phyloP scores from a whole-genome alignment of 1,284 basidiomycete species.

The Tylopilus microsporus region DNA sequence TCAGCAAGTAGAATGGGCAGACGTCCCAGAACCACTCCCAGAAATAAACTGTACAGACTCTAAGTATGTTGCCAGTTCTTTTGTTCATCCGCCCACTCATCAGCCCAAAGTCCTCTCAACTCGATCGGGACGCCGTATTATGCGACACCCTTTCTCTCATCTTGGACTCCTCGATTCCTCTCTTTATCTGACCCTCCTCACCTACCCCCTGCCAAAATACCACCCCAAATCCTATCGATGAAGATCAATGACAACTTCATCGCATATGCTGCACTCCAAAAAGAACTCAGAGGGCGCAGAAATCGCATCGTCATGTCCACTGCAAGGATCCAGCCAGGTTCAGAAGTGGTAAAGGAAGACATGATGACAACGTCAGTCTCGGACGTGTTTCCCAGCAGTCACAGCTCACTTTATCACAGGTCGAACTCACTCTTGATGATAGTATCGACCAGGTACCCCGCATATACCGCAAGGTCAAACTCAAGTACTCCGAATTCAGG shows the following conservation, averaged over 20 bases:
- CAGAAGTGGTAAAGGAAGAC: constrained; percentile 69
- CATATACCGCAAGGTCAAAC: constrained; percentile 89
- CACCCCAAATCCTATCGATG: constrained; percentile 71
- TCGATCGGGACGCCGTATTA: constrained; percentile 46
- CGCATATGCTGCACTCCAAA: constrained; percentile 81
- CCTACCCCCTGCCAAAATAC: constrained; percentile 73
- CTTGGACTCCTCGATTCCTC: constrained; percentile 59
- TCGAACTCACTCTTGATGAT: no score
- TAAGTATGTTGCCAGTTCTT: constrained; percentile 51
- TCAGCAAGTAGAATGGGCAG: constrained; percentile 80
- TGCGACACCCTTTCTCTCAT: constrained; percentile 63
- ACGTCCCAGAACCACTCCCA: constrained; percentile 64
- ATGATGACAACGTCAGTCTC: constrained; percentile 36
- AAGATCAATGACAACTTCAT: constrained; percentile 82
- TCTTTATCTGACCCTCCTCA: constrained; percentile 43
- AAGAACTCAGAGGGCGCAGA: constrained; percentile 76
- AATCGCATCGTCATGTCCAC: constrained; percentile 60
- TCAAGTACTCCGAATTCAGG: constrained; percentile 98
- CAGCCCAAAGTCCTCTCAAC: constrained; percentile 69
- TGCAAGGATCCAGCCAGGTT: constrained; percentile 64
- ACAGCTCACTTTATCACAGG: constrained; percentile 10
- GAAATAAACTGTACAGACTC: constrained; percentile 76
- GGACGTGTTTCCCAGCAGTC: neutral
- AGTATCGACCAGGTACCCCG: constrained; percentile 72
- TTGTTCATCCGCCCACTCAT: neutral